phyloP scores from a whole-genome alignment of 129 eudicot genomes.

The Mikania micrantha region DNA sequence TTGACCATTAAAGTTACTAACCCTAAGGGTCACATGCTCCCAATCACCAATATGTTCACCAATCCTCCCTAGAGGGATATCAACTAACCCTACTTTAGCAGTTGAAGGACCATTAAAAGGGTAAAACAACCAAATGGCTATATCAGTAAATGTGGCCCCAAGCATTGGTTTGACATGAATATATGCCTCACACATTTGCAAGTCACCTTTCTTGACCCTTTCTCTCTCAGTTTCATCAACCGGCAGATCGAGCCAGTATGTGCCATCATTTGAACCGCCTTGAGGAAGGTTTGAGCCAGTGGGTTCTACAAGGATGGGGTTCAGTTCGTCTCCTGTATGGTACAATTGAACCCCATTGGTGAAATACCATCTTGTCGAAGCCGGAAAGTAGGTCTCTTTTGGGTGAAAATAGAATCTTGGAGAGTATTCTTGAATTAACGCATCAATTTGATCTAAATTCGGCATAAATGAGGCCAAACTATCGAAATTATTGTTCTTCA shows the following conservation, averaged over 20 bases:
- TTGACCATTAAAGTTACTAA: constrained; percentile 63
- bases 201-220: constrained; percentile 48
- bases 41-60: constrained; percentile 83
- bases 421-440: constrained; percentile 39
- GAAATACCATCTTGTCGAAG: constrained; percentile 55
- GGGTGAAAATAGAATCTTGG: constrained; percentile 53
- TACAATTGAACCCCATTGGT: constrained; percentile 44
- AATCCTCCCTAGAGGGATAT: constrained; percentile 41
- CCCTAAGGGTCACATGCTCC: constrained; percentile 74
- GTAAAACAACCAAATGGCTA: constrained; percentile 62
- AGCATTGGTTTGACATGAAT: constrained; percentile 57
- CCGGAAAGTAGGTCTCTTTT: constrained; percentile 37
- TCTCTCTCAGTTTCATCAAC: constrained; percentile 31
- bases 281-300: constrained; percentile 52
- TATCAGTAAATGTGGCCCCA: constrained; percentile 63
- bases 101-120: constrained; percentile 68
- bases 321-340: constrained; percentile 38
- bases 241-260: constrained; percentile 71
- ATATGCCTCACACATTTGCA: constrained; percentile 32
- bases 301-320: constrained; percentile 25
- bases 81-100: constrained; percentile 40
- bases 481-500: constrained; percentile 27
- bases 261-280: constrained; percentile 28
- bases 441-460: constrained; percentile 26
- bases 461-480: constrained; percentile 31